phyloP scores from a whole-genome alignment of 2,329 filamentous ascomycete genomes.

The Claviceps citrina region DNA sequence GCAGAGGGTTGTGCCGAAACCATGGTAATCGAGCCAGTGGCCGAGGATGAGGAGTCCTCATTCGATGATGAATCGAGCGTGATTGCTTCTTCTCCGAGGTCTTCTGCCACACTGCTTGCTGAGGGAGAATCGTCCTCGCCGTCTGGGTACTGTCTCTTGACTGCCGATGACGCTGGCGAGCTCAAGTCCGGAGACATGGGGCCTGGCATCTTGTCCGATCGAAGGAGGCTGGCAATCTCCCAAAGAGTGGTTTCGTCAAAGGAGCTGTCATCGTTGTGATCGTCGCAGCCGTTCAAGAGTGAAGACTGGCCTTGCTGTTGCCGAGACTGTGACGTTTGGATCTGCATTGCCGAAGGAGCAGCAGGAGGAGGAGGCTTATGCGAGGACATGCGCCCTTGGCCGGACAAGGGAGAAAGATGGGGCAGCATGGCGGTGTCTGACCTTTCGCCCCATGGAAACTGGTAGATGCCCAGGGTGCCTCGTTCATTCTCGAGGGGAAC shows the following conservation, averaged over 20 bases:
- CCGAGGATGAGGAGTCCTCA: too few species aligned
- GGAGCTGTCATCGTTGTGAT: conserved; percentile 28
- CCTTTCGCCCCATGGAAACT: conserved; percentile 50
- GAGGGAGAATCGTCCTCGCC: too few species aligned
- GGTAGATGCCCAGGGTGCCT: conserved; percentile 47
- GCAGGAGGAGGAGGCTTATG: conserved; percentile 24
- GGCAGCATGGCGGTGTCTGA: conserved; percentile 35
- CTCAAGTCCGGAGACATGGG: too few species aligned
- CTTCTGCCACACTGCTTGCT: too few species aligned
- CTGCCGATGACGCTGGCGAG: too few species aligned
- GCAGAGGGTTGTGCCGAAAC: too few species aligned
- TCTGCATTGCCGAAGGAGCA: conserved; percentile 4
- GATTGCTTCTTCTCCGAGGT: too few species aligned
- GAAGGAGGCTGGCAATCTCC: conserved; percentile 47
- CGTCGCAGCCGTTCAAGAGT: conserved; percentile 47
- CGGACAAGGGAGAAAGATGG: conserved; percentile 14
- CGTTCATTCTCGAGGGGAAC: conserved; percentile 41
- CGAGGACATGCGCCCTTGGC: conserved; percentile 26
- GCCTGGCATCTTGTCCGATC: conserved; percentile 35
- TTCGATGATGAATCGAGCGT: too few species aligned
- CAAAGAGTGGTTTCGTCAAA: conserved; percentile 48
- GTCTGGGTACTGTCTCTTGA: too few species aligned
- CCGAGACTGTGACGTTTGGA: conserved; percentile 4
- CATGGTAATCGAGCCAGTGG: too few species aligned
- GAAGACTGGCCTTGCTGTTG: conserved; percentile 31